Conservation (phyloP, 352 stramenopile species). For the Globisporangium barbulae region DNA sequence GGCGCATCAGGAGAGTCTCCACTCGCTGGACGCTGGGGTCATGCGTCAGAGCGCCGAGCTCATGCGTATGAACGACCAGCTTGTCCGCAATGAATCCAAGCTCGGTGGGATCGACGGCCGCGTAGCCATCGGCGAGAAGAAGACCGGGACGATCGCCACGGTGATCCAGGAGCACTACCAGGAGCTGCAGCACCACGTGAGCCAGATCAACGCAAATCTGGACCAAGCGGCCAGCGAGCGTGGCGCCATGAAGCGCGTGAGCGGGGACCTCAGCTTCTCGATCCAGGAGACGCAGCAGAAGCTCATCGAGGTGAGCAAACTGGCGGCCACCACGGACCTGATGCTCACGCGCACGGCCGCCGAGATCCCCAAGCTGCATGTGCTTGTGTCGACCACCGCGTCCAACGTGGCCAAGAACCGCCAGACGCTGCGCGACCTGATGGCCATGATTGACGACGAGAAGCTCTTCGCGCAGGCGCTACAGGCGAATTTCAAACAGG, state of each 20-base stretch:
- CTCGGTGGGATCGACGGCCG: slow-evolving; percentile 38
- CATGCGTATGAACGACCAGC: slow-evolving; percentile 24
- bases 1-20: slow-evolving; percentile 31
- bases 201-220: slow-evolving; percentile 20
- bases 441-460: slow-evolving; percentile 29
- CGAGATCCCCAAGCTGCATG: slow-evolving; percentile 53
- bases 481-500: slow-evolving; percentile 26
- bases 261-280: slow-evolving; percentile 31
- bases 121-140: slow-evolving; percentile 43
- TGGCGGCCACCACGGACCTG: slow-evolving; percentile 37
- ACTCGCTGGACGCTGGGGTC: slow-evolving; percentile 24
- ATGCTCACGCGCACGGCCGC: slow-evolving; percentile 35
- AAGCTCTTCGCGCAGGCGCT: slow-evolving; percentile 23
- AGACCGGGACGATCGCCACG: slow-evolving; percentile 24
- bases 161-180: slow-evolving; percentile 46
- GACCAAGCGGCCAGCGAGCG: slow-evolving; percentile 40
- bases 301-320: slow-evolving; percentile 40
- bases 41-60: slow-evolving; percentile 36
- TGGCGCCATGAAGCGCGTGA: slow-evolving; percentile 31
- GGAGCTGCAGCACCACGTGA: slow-evolving; percentile 32
- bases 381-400: slow-evolving; percentile 30
- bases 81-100: slow-evolving; percentile 27
- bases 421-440: slow-evolving; percentile 36
- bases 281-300: slow-evolving; percentile 51
- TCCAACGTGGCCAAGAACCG: slow-evolving; percentile 45